These are phyloP conservation scores for Globisporangium rhizosaccharum DNA, from an alignment of 352 stramenopile genomes.

Conservation along the genomic window DNA sequence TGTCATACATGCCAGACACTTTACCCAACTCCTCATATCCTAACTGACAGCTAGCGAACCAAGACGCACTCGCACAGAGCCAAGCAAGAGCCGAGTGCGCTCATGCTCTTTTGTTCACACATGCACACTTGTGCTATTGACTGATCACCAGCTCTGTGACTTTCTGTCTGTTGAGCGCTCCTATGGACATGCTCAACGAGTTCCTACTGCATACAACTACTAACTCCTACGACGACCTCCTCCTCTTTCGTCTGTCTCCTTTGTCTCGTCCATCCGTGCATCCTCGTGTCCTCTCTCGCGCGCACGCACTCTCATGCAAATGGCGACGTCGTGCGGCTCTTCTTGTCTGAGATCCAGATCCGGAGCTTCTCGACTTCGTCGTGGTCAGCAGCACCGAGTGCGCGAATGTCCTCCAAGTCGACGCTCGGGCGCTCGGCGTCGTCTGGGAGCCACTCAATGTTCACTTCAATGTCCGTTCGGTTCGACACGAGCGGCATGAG, in stretches of 20 bases:
- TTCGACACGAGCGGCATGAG: conserved; percentile 81
- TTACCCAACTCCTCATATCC: no score
- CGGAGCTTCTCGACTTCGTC: conserved; percentile 73
- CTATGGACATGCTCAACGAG: no score
- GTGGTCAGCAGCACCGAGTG: conserved; percentile 20
- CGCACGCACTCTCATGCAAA: conserved; percentile 33
- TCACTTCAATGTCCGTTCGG: conserved; percentile 74
- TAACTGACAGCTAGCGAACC: no score
- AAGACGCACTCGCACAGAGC: no score
- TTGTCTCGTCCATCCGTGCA: not conserved
- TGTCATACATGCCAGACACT: no score
- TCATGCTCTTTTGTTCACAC: no score
- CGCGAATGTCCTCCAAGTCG: conserved; percentile 24
- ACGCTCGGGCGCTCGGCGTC: conserved; percentile 34
- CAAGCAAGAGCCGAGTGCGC: no score
- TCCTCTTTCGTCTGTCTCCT: no score
- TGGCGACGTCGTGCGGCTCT: conserved; percentile 67
- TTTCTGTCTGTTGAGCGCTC: no score
- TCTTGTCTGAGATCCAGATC: conserved; percentile 87
- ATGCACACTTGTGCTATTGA: no score
- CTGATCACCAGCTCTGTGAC: no score
- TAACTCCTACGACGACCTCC: not conserved
- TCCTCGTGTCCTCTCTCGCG: not conserved
- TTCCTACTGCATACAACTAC: conserved; percentile 1
- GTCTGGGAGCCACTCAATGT: conserved; percentile 80